Conservation (phyloP, 2,329 filamentous ascomycete genomes). For the Zasmidium cellare region DNA sequence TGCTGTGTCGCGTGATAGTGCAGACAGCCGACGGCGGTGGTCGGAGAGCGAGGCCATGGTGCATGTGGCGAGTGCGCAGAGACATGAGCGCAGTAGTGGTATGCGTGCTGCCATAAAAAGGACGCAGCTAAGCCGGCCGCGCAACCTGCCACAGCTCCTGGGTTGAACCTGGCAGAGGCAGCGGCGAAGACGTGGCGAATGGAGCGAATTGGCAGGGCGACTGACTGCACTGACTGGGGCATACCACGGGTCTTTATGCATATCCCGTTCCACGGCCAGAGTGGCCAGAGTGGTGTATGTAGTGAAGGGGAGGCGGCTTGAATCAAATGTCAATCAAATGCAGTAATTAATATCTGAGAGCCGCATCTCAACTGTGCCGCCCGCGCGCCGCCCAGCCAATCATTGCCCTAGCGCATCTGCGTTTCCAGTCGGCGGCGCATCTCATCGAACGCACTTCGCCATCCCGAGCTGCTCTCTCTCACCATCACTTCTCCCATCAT, state of each 20-base stretch:
- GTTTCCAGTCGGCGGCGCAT: too few species aligned
- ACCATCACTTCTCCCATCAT: too few species aligned
- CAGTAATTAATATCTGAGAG: too few species aligned
- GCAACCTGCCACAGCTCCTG: not conserved
- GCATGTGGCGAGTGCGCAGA: not conserved
- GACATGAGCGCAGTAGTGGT: not conserved
- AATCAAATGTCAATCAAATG: too few species aligned
- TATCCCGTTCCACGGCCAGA: not conserved
- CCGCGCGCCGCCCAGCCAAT: not conserved
- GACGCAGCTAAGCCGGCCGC: not conserved
- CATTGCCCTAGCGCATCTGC: too few species aligned
- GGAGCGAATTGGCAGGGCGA: not conserved
- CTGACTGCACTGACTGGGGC: too few species aligned
- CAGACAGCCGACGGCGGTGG: not conserved
- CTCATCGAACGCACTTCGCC: not conserved
- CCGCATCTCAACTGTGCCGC: not conserved
- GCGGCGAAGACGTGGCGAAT: not conserved
- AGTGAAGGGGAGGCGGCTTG: not conserved
- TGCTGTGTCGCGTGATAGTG: not conserved
- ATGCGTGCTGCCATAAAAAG: not conserved
- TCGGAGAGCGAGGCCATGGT: not conserved
- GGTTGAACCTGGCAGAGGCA: not conserved
- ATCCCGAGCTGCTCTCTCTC: too few species aligned
- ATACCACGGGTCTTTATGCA: not conserved
- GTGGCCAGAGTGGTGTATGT: not conserved